A percentile compares a stretch with the other conserved stretches of the same genome.
These are phyloP conservation scores for Trametes polyzona DNA, from an alignment of 1,284 basidiomycete genomes.

Conservation along the genomic window DNA sequence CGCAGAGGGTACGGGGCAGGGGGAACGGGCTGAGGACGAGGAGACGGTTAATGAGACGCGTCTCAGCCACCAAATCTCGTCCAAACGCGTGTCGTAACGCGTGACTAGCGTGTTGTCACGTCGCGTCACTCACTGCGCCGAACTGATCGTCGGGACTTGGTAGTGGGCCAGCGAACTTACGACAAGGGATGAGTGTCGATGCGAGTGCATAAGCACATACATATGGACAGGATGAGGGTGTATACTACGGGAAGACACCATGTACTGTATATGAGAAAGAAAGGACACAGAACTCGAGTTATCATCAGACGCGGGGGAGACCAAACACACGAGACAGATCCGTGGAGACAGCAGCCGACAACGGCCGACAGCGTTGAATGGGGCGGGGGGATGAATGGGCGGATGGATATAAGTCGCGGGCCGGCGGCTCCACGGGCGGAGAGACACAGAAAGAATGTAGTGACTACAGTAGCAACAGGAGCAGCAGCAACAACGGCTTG, in stretches of 20 bases:
- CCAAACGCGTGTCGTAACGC: conserved; percentile 22
- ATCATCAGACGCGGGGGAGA: conserved; percentile 1
- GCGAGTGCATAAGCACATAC: conserved; percentile 22
- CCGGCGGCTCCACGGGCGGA: conserved; percentile 5
- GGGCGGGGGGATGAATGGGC: neutral
- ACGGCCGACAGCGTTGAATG: neutral
- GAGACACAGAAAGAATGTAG: conserved; percentile 11
- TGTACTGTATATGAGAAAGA: conserved; percentile 16
- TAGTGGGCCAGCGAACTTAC: too few species aligned
- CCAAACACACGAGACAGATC: conserved; percentile 17
- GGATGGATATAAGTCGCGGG: conserved; percentile 23
- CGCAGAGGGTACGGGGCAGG: neutral
- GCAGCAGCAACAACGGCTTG: too few species aligned
- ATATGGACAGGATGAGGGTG: conserved; percentile 23
- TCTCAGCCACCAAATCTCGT: conserved; percentile 5
- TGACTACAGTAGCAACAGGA: conserved; percentile 18
- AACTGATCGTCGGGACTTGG: too few species aligned
- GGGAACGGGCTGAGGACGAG: neutral
- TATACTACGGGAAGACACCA: conserved; percentile 21
- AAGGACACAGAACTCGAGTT: conserved; percentile 2
- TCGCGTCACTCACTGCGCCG: neutral
- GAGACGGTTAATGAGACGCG: neutral
- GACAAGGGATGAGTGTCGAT: neutral
- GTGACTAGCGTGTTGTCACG: conserved; percentile 17
- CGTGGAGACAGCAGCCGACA: conserved; percentile 8